These are phyloP conservation scores for Alternaria longipes DNA, from an alignment of 2,329 filamentous ascomycete genomes.

Conservation along the genomic window DNA sequence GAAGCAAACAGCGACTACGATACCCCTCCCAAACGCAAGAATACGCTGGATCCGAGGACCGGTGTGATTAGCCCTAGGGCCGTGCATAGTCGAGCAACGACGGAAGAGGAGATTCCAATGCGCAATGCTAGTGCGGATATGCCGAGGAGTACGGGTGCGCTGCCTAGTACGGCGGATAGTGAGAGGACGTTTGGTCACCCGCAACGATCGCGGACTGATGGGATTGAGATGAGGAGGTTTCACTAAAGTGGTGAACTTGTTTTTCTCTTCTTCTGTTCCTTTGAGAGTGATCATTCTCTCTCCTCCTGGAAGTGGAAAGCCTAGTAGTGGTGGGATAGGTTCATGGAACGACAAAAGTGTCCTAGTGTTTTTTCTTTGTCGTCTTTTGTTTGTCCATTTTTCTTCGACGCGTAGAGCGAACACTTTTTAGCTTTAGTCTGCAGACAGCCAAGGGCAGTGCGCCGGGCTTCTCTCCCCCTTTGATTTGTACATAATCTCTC, in stretches of 20 bases:
- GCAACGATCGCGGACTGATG: conserved; percentile 38
- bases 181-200: conserved; percentile 37
- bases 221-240: conserved; percentile 45
- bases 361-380: no score
- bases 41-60: conserved; percentile 49
- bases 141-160: conserved; percentile 35
- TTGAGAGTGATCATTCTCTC: no score
- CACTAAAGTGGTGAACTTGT: conserved; percentile 14
- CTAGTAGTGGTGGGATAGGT: no score
- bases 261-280: no score
- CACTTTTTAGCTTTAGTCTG: neutral
- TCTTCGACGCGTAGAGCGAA: neutral
- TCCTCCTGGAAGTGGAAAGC: no score
- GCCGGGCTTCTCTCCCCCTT: neutral
- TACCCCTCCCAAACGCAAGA: conserved; percentile 27
- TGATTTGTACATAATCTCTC: conserved; percentile 2
- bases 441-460: conserved; percentile 11
- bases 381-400: neutral
- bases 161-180: conserved; percentile 31
- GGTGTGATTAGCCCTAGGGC: conserved; percentile 45
- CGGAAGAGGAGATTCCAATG: conserved; percentile 7
- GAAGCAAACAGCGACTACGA: conserved; percentile 38
- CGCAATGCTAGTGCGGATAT: conserved; percentile 5
- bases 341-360: no score
- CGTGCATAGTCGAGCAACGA: conserved; percentile 16